A percentile compares a stretch with the other conserved stretches of the same genome.
Conservation (phyloP, 2,329 filamentous ascomycete genomes). For the Coniochaeta ligniaria region DNA sequence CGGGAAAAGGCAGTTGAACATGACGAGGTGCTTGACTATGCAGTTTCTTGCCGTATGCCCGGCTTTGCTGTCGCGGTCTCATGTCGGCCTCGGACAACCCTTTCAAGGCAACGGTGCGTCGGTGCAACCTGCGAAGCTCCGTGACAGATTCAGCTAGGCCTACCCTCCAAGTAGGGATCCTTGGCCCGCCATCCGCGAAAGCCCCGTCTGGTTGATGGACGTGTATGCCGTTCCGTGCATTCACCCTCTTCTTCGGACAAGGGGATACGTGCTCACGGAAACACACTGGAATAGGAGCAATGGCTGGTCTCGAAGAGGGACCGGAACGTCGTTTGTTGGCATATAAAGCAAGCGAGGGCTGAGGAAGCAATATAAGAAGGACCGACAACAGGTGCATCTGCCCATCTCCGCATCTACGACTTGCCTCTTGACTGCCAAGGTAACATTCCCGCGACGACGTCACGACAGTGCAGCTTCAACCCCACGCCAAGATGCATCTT, state of each 20-base stretch:
- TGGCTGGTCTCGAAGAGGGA: neutral
- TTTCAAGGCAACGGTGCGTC: neutral
- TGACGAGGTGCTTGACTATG: neutral
- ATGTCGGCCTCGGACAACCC: neutral
- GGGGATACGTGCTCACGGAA: neutral
- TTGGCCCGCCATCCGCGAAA: neutral
- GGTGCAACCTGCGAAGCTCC: neutral
- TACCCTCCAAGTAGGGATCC: neutral
- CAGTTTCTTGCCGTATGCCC: neutral
- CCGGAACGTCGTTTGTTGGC: neutral
- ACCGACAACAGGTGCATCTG: neutral
- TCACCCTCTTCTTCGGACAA: neutral
- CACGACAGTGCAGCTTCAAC: neutral
- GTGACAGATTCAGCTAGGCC: neutral
- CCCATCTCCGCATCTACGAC: neutral
- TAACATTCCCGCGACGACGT: neutral
- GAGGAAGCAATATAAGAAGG: neutral
- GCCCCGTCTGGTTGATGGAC: neutral
- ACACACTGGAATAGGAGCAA: neutral
- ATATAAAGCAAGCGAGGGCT: neutral
- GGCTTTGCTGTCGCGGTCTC: neutral
- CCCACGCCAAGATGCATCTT: constrained; percentile 10
- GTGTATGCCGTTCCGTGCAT: neutral
- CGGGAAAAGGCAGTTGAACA: neutral
- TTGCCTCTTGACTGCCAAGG: neutral